These are phyloP conservation scores for Articulospora tetracladia DNA, from an alignment of 495 filamentous ascomycete genomes.

Conservation along the genomic window DNA sequence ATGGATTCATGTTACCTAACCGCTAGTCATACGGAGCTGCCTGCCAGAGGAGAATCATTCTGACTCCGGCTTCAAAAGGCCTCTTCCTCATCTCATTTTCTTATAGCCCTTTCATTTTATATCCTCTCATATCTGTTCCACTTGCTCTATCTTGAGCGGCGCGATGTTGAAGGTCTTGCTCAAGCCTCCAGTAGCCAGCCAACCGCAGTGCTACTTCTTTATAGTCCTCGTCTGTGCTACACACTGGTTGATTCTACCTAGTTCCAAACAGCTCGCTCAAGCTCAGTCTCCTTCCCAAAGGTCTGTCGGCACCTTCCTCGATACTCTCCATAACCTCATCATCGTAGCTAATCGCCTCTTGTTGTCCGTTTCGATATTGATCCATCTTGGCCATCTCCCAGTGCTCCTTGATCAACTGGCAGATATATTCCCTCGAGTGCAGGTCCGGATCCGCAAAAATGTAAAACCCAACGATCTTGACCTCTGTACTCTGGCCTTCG, in stretches of 20 bases:
- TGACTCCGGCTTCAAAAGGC: too few relatives aligned
- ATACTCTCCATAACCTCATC: constrained; percentile 1
- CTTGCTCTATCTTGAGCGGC: too few relatives aligned
- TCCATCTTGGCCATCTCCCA: constrained; percentile 18
- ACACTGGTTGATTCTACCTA: neutral
- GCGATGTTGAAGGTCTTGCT: too few relatives aligned
- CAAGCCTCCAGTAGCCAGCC: neutral
- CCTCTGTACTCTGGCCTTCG: neutral
- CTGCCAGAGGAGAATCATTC: too few relatives aligned
- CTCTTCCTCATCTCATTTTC: neutral
- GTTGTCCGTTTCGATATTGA: neutral
- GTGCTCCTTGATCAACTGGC: constrained; percentile 6
- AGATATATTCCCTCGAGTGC: constrained; percentile 8
- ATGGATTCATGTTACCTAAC: too few relatives aligned
- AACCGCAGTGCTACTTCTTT: neutral
- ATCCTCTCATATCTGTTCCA: neutral
- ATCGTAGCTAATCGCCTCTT: constrained; percentile 2
- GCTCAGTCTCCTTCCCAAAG: constrained; percentile 15
- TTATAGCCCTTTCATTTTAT: neutral
- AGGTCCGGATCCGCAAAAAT: neutral
- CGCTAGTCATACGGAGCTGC: too few relatives aligned
- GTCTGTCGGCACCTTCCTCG: neutral
- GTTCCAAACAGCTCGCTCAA: constrained; percentile 16
- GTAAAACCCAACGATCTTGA: constrained; percentile 14
- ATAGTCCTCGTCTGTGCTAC: neutral